Evolutionary conservation across 2,329 filamentous ascomycete genomes (phyloP), one percentile per base, ranked within the genome.

Genomic region (Calonectria henricotiae): DNA sequence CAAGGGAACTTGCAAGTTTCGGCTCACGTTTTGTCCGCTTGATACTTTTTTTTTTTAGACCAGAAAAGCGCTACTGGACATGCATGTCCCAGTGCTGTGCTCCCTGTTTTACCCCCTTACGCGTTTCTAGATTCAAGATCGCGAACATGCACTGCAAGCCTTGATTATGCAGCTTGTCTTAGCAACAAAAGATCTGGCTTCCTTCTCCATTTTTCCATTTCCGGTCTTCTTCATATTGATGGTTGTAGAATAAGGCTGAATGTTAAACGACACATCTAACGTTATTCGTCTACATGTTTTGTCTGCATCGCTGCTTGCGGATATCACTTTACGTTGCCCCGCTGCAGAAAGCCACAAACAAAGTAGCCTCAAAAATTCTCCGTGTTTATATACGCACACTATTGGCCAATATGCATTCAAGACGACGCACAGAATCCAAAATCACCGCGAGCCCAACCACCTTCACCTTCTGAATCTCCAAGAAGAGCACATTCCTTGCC

Each of bases 221-320:
- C 51, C 51, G 51, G 51, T 2, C 1, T 15, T n/a, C 13, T 37
- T 39, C 35, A 15, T 20, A 46, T 9, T 46, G 43, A 12, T 9
- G n/a, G n/a, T 15, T 51, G 13, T 37, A 15, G 20, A 11, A 15
- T 37, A 27, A 6, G n/a, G 3, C n/a, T 9, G 8, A 39, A 55
- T 55, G 23, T 58, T 58, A 37, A 37, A 20, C 51, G 25, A 32
- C 51, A 39, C 23, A 4, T 4, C n/a, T 25, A 17, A 25, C 51
- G 12, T 15, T 1, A 39, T 39, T 39, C 51, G 35, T 39, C 51
- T 17, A 23, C 8, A 5, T 39, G 51, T 23, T 9, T 15, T 8
- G 12, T 13, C 2, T 58, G 51, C 35, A 37, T 37, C n/a, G 37
- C 51, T 32, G 51, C 5, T 58, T 58, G 32, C 51, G 51, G 51